A percentile compares a stretch with the other conserved stretches of the same genome.
Evolutionary conservation across 768 basidiomycete genomes (phyloP).

Genomic region (Hygrophorus pudorinus): DNA sequence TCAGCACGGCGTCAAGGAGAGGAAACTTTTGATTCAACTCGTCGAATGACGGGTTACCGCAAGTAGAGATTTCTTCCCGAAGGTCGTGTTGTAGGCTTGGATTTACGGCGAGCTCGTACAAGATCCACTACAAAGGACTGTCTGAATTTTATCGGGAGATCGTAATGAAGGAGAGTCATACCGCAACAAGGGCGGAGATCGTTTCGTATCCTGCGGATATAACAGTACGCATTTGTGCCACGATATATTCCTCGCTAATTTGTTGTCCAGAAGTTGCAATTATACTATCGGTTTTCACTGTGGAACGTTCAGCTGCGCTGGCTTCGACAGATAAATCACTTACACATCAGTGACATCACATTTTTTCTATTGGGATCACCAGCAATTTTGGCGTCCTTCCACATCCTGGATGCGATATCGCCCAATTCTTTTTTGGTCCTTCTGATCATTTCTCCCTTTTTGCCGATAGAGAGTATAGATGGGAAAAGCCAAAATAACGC

Average conservation of each 20-base stretch:
- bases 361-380: conserved; percentile 36
- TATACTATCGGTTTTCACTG: conserved; percentile 15
- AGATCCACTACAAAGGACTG: conserved; percentile 38
- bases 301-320: neutral
- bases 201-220: conserved; percentile 55
- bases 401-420: conserved; percentile 38
- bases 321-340: conserved; percentile 6
- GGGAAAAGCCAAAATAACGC: conserved; percentile 55
- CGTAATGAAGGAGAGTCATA: conserved; percentile 15
- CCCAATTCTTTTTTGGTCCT: conserved; percentile 45
- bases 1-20: conserved; percentile 50
- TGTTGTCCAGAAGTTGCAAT: conserved; percentile 27
- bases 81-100: conserved; percentile 43
- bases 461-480: conserved; percentile 42
- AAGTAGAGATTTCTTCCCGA: conserved; percentile 40
- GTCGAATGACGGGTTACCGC: conserved; percentile 41
- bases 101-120: conserved; percentile 51
- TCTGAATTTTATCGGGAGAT: conserved; percentile 5
- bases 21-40: conserved; percentile 38
- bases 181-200: conserved; percentile 35
- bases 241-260: conserved; percentile 40
- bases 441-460: conserved; percentile 49
- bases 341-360: conserved; percentile 48
- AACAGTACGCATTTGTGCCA: conserved; percentile 52
- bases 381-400: conserved; percentile 40